These are phyloP conservation scores for Brassica cretica DNA, from an alignment of 345 rosid species.

Conservation along the genomic window DNA sequence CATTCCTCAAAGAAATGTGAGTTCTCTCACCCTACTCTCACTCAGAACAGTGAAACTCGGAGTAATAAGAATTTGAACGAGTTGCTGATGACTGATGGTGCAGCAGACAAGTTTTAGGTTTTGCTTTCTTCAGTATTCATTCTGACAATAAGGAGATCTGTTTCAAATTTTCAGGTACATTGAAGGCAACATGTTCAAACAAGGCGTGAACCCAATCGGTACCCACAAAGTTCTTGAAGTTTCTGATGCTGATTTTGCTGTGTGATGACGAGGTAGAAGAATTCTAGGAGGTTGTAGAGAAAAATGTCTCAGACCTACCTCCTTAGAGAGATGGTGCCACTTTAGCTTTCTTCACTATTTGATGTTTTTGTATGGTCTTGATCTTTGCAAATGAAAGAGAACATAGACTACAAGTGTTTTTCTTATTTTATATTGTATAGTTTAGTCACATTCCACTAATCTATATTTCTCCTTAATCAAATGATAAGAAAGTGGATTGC, in stretches of 20 bases:
- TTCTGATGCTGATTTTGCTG: slow-evolving; percentile 76
- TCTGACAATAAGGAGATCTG: background rate
- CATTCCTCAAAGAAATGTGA: slow-evolving; percentile 89
- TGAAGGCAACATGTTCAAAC: slow-evolving; percentile 83
- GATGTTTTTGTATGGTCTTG: slow-evolving; percentile 29
- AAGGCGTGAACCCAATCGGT: slow-evolving; percentile 85
- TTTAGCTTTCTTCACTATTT: slow-evolving; percentile 12
- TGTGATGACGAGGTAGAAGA: slow-evolving; percentile 37
- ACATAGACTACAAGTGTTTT: slow-evolving; percentile 21
- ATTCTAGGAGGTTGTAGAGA: slow-evolving; percentile 26
- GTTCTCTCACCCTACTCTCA: slow-evolving; percentile 28
- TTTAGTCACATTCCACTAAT: slow-evolving; percentile 19
- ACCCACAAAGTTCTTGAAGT: slow-evolving; percentile 84
- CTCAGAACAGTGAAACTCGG: background rate
- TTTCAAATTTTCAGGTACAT: slow-evolving; percentile 62
- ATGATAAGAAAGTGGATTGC: background rate
- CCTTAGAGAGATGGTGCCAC: slow-evolving; percentile 25
- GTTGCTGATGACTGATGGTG: background rate
- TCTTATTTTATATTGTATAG: slow-evolving; percentile 32
- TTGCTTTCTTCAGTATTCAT: background rate
- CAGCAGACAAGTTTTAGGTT: slow-evolving; percentile 11
- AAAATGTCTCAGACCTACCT: slow-evolving; percentile 32
- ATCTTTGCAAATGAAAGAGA: slow-evolving; percentile 28
- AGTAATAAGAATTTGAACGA: background rate
- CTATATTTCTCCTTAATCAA: slow-evolving; percentile 27